A percentile compares a stretch with the other conserved stretches of the same genome.
phyloP scores from a whole-genome alignment of 257 asterid species.

The Capsicum baccatum region DNA sequence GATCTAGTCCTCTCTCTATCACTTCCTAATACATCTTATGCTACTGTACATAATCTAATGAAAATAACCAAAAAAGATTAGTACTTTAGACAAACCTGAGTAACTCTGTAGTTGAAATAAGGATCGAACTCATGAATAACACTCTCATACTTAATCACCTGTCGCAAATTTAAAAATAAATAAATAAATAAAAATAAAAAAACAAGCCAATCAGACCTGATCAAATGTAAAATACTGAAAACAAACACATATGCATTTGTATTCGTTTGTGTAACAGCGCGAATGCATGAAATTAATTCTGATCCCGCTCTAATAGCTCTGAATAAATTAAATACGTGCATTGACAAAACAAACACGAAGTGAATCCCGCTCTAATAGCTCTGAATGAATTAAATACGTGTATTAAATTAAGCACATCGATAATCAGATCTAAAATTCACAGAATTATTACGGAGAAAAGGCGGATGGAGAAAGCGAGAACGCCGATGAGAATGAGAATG shows the following conservation, averaged over 20 bases:
- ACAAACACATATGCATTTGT: slow-evolving; percentile 17
- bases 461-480: slow-evolving; percentile 98
- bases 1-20: neutral
- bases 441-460: slow-evolving; percentile 69
- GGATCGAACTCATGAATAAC: slow-evolving; percentile 99
- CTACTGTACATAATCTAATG: neutral
- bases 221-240: slow-evolving; percentile 23
- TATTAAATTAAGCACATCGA: neutral
- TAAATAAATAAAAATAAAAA: too few relatives aligned
- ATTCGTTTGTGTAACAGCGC: neutral
- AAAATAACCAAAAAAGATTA: neutral
- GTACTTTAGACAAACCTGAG: slow-evolving; percentile 67
- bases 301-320: too few relatives aligned
- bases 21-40: neutral
- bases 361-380: too few relatives aligned
- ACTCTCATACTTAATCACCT: slow-evolving; percentile 98
- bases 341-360: too few relatives aligned
- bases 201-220: neutral
- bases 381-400: too few relatives aligned
- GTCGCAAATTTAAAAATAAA: slow-evolving; percentile 28
- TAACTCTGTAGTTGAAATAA: slow-evolving; percentile 96
- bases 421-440: slow-evolving; percentile 40
- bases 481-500: slow-evolving; percentile 87
- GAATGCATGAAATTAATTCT: too few relatives aligned
- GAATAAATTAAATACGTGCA: too few relatives aligned